phyloP scores from a whole-genome alignment of 1,284 basidiomycete species.

The Crucibulum parvulum region DNA sequence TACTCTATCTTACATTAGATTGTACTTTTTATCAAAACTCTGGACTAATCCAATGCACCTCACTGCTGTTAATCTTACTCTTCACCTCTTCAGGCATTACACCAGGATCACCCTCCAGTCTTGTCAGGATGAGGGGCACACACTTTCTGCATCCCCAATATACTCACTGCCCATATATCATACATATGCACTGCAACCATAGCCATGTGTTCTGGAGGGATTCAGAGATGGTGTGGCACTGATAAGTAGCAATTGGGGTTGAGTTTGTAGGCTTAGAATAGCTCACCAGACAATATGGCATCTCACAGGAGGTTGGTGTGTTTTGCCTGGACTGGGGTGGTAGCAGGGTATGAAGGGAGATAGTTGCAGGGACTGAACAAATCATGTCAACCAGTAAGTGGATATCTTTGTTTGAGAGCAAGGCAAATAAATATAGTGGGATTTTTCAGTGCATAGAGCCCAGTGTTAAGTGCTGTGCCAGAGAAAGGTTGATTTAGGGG shows the following conservation, averaged over 20 bases:
- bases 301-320: slow-evolving; percentile 68
- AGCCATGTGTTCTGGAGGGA: slow-evolving; percentile 56
- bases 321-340: slow-evolving; percentile 51
- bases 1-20: too few relatives aligned
- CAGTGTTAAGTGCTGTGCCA: slow-evolving; percentile 21
- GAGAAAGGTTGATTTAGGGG: too few relatives aligned
- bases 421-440: slow-evolving; percentile 54
- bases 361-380: slow-evolving; percentile 5
- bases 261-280: slow-evolving; percentile 68
- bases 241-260: slow-evolving; percentile 59
- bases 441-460: slow-evolving; percentile 58
- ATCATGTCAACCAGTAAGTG: slow-evolving; percentile 68
- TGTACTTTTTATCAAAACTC: too few relatives aligned
- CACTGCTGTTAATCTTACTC: slow-evolving; percentile 51
- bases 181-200: slow-evolving; percentile 71
- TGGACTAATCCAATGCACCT: slow-evolving; percentile 57
- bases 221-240: slow-evolving; percentile 54
- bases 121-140: slow-evolving; percentile 59
- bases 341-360: background rate
- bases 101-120: slow-evolving; percentile 29
- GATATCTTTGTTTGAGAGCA: slow-evolving; percentile 70
- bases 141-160: slow-evolving; percentile 60
- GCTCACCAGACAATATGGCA: slow-evolving; percentile 62
- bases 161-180: slow-evolving; percentile 61
- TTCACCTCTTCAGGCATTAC: slow-evolving; percentile 30